Percentiles rank a stretch among this genome's conserved stretches.
Evolutionary conservation across 306 rosid genomes (phyloP).

Genomic region (Castanopsis chinensis): DNA sequence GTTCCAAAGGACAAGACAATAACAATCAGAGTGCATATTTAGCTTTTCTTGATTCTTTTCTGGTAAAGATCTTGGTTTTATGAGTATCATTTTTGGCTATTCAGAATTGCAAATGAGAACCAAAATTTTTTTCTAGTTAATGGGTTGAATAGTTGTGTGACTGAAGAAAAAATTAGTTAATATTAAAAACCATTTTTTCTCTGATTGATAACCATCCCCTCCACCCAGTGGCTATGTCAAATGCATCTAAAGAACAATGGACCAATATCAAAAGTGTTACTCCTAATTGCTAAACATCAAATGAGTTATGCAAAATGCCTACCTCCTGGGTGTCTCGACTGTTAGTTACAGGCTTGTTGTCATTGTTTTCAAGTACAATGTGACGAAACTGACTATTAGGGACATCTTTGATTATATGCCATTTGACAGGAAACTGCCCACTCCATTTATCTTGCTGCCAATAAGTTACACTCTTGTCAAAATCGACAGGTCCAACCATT

Average conservation of each 20-base stretch:
- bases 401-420: constrained; percentile 83
- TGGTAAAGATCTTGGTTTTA: neutral
- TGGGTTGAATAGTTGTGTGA: neutral
- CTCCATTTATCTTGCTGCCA: constrained; percentile 98
- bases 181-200: neutral
- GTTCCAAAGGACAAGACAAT: neutral
- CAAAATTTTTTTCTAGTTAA: neutral
- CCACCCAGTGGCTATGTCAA: neutral
- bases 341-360: constrained; percentile 91
- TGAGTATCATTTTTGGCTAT: neutral
- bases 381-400: constrained; percentile 91
- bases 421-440: constrained; percentile 84
- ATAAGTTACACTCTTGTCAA: constrained; percentile 79
- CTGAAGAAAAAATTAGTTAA: neutral
- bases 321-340: constrained; percentile 97
- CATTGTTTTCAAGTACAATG: constrained; percentile 80
- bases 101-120: neutral
- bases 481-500: constrained; percentile 89
- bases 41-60: neutral
- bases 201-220: too few species aligned
- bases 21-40: neutral
- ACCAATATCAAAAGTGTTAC: constrained; percentile 13
- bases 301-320: constrained; percentile 20
- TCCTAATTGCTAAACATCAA: neutral
- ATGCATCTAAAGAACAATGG: neutral